These are phyloP conservation scores for Fusarium chuoi DNA, from an alignment of 2,329 filamentous ascomycete species.

Conservation along the genomic window DNA sequence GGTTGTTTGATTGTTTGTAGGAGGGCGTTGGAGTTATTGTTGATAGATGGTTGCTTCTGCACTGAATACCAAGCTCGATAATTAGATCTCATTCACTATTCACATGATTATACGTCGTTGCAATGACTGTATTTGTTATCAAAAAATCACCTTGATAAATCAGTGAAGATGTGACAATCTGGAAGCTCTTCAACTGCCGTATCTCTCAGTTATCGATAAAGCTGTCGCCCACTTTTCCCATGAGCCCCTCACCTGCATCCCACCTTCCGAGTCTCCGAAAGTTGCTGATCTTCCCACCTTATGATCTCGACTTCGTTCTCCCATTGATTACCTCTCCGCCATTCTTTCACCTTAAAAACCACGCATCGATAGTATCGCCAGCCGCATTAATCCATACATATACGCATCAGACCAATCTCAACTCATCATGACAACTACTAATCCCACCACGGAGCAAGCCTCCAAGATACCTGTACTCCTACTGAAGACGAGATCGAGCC, in stretches of 20 bases:
- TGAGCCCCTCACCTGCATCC: constrained; percentile 24
- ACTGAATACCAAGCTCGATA: neutral
- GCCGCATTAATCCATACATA: neutral
- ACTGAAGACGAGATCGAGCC: constrained; percentile 80
- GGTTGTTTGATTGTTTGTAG: neutral
- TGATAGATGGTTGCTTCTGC: neutral
- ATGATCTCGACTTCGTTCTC: constrained; percentile 23
- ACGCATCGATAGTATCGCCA: neutral
- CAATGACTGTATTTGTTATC: neutral
- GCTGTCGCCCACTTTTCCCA: constrained; percentile 28
- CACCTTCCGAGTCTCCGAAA: constrained; percentile 27
- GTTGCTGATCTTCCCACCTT: constrained; percentile 32
- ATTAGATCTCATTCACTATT: neutral
- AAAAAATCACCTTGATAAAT: neutral
- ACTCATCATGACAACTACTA: constrained; percentile 19
- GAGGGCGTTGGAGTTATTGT: neutral
- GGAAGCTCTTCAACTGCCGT: neutral
- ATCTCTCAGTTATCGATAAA: constrained; percentile 27
- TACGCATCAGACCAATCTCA: neutral
- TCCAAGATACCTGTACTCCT: constrained; percentile 67
- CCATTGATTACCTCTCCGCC: neutral
- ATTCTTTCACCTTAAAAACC: neutral
- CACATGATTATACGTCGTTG: neutral
- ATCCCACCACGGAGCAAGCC: constrained; percentile 23
- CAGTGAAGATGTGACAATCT: neutral